A percentile compares a stretch with the other conserved stretches of the same genome.
phyloP scores from a whole-genome alignment of 352 stramenopile species.

The Halophytophthora batemanensis region DNA sequence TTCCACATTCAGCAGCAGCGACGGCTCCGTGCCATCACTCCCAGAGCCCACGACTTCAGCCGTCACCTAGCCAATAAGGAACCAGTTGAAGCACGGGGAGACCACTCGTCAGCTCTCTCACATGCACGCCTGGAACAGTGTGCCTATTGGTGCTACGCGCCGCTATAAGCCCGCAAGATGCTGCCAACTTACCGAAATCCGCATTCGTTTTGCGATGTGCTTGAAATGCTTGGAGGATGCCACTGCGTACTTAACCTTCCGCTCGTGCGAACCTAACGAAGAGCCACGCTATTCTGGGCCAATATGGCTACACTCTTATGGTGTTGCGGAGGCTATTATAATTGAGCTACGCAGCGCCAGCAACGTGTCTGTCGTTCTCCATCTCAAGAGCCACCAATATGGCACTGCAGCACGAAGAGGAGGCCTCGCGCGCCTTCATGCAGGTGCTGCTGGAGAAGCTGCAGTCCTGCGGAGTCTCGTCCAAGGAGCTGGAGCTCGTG shows the following conservation, averaged over 20 bases:
- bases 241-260: slow-evolving; percentile 11
- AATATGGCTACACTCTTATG: slow-evolving; percentile 2
- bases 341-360: too few relatives aligned
- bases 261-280: slow-evolving; percentile 6
- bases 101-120: not conserved
- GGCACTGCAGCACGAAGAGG: slow-evolving; percentile 28
- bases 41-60: slow-evolving; percentile 61
- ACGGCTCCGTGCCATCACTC: slow-evolving; percentile 65
- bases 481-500: slow-evolving; percentile 45
- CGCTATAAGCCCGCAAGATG: not conserved
- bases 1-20: slow-evolving; percentile 61
- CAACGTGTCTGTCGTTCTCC: too few relatives aligned
- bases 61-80: slow-evolving; percentile 26
- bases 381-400: slow-evolving; percentile 1
- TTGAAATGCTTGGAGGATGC: slow-evolving; percentile 5
- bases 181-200: slow-evolving; percentile 14
- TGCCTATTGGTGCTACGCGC: not conserved
- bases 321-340: too few relatives aligned
- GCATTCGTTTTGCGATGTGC: not conserved
- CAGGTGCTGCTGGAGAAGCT: slow-evolving; percentile 34
- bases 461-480: slow-evolving; percentile 20
- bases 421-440: slow-evolving; percentile 38
- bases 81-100: slow-evolving; percentile 1
- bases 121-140: not conserved
- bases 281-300: slow-evolving; percentile 2